phyloP scores from a whole-genome alignment of 2,329 filamentous ascomycete genomes.

The Fusarium drepaniforme region DNA sequence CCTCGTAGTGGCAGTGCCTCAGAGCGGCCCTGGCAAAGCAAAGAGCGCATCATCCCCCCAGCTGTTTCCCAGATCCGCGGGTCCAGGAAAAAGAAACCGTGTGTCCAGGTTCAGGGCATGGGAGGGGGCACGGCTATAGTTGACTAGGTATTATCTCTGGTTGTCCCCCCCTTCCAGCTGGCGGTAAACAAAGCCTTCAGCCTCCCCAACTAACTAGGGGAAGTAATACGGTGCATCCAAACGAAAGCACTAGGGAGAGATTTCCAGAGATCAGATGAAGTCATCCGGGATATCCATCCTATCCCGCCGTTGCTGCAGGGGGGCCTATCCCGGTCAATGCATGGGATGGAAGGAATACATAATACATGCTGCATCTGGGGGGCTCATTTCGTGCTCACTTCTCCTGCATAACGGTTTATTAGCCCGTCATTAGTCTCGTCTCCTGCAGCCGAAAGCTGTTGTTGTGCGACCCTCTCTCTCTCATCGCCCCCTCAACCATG shows the following conservation, averaged over 20 bases:
- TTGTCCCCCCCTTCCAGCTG: not conserved
- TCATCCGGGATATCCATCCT: not conserved
- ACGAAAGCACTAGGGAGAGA: not conserved
- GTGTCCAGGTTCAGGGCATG: not conserved
- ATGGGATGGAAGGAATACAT: not conserved
- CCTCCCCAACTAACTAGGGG: not conserved
- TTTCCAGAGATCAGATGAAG: not conserved
- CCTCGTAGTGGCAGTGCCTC: not conserved
- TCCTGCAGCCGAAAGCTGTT: constrained; percentile 1
- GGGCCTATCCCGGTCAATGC: not conserved
- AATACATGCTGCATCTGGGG: not conserved
- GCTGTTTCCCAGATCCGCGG: not conserved
- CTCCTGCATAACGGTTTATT: constrained; percentile 7
- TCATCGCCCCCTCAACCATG: not conserved
- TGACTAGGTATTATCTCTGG: not conserved
- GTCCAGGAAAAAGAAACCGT: not conserved
- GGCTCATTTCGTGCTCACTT: not conserved
- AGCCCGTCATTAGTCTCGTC: constrained; percentile 1
- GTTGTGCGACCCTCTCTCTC: not conserved
- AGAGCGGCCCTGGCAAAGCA: not conserved
- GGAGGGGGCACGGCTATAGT: not conserved
- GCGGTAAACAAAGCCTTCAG: not conserved
- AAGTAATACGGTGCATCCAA: not conserved
- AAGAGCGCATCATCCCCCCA: not conserved
- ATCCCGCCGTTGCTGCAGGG: not conserved